These are phyloP conservation scores for Coix lacrymajobi DNA, from an alignment of 176 grass and related monocot species.

Conservation along the genomic window DNA sequence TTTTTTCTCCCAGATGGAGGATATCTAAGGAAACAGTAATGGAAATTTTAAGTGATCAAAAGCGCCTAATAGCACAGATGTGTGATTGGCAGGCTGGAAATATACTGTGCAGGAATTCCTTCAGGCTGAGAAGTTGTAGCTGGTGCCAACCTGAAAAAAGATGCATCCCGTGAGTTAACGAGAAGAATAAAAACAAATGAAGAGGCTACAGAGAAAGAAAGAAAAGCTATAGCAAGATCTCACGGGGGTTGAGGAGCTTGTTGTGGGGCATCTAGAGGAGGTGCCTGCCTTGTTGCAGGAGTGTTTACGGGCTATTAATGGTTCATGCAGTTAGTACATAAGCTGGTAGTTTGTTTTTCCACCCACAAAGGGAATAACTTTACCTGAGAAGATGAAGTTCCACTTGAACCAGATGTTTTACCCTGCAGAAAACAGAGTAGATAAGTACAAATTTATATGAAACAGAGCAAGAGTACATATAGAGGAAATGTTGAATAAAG, in stretches of 20 bases:
- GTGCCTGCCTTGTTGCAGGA: constrained; percentile 37
- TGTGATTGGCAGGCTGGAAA: constrained; percentile 3
- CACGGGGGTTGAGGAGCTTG: constrained; percentile 50
- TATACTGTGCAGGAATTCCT: constrained; percentile 44
- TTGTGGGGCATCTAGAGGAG: constrained; percentile 42
- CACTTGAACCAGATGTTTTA: constrained; percentile 63
- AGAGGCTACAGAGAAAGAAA: not conserved
- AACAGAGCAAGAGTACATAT: not conserved
- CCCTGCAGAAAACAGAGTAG: constrained; percentile 41
- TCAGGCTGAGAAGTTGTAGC: constrained; percentile 44
- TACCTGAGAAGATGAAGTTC: constrained; percentile 81
- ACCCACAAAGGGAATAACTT: not conserved
- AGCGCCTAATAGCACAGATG: not conserved
- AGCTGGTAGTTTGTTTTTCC: not conserved
- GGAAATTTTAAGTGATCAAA: constrained; percentile 19
- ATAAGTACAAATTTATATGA: not conserved
- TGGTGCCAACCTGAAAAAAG: constrained; percentile 38
- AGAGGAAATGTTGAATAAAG: constrained; percentile 1
- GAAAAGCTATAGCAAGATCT: constrained; percentile 29
- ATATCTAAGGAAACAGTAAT: constrained; percentile 2
- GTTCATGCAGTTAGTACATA: constrained; percentile 29
- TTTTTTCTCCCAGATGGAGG: not conserved
- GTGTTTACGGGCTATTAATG: constrained; percentile 50
- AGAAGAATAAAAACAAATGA: constrained; percentile 1
- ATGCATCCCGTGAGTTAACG: not conserved